These are phyloP conservation scores for Fusarium sp. DNA, from an alignment of 2,329 filamentous ascomycete genomes.

Conservation along the genomic window DNA sequence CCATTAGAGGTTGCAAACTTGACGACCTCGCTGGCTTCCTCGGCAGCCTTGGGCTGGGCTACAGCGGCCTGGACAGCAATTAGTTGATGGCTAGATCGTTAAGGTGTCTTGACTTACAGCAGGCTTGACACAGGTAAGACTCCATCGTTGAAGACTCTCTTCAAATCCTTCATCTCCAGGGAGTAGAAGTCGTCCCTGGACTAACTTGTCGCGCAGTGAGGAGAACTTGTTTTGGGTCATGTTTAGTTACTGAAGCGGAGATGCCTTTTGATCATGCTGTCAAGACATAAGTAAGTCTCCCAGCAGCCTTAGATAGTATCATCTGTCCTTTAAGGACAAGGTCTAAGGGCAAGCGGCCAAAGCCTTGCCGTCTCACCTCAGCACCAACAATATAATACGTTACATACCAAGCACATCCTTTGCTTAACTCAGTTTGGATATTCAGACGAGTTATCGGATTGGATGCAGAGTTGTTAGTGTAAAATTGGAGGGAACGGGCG, in stretches of 20 bases:
- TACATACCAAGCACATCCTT: background rate
- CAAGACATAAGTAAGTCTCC: background rate
- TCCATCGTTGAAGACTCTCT: slow-evolving; percentile 53
- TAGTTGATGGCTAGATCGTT: background rate
- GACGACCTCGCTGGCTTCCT: slow-evolving; percentile 56
- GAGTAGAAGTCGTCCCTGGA: slow-evolving; percentile 46
- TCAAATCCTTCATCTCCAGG: slow-evolving; percentile 49
- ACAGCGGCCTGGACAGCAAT: slow-evolving; percentile 54
- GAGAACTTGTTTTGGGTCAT: slow-evolving; percentile 35
- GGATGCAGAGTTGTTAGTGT: slow-evolving; percentile 1
- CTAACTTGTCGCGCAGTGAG: slow-evolving; percentile 31
- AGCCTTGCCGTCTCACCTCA: background rate
- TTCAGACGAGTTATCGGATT: background rate
- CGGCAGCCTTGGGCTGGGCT: slow-evolving; percentile 53
- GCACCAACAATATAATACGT: background rate
- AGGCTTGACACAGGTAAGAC: slow-evolving; percentile 50
- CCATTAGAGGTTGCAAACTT: slow-evolving; percentile 56
- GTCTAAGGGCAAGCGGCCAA: background rate
- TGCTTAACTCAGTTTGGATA: background rate
- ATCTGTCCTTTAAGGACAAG: background rate
- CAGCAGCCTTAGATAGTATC: slow-evolving; percentile 11
- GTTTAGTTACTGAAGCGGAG: background rate
- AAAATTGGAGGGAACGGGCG: slow-evolving; percentile 4
- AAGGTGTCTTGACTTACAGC: slow-evolving; percentile 37
- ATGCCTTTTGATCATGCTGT: background rate